These are phyloP conservation scores for Syncephalis plumigaleata DNA, from an alignment of 371 early-diverging fungal species.

Conservation along the genomic window DNA sequence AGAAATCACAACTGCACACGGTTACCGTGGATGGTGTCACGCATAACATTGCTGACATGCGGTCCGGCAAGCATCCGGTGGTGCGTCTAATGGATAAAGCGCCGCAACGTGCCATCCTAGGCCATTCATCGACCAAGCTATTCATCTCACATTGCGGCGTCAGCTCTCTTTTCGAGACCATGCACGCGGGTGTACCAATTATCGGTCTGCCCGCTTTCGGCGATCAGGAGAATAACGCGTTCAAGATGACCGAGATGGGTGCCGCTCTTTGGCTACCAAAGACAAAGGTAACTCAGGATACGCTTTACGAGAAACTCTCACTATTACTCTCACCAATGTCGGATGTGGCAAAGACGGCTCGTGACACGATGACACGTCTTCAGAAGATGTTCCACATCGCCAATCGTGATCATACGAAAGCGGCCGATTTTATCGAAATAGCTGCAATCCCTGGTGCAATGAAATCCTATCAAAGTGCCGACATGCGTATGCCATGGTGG, in stretches of 20 bases:
- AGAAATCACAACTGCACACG: not conserved
- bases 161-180: not conserved
- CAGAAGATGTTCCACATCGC: not conserved
- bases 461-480: not conserved
- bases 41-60: not conserved
- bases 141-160: conserved; percentile 5
- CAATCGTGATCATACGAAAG: not conserved
- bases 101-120: conserved; percentile 1
- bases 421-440: not conserved
- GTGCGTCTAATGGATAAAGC: conserved; percentile 1
- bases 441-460: not conserved
- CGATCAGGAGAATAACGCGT: conserved; percentile 3
- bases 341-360: not conserved
- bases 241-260: too few species aligned
- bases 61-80: not conserved
- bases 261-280: not conserved
- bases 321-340: not conserved
- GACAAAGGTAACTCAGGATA: not conserved
- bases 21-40: not conserved
- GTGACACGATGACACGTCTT: not conserved
- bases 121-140: conserved; percentile 4
- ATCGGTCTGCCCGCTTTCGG: not conserved
- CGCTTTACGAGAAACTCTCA: not conserved
- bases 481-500: conserved; percentile 1
- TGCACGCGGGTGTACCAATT: not conserved